These are phyloP conservation scores for Neurospora tetrasperma DNA, from an alignment of 495 filamentous ascomycete species.

Conservation along the genomic window DNA sequence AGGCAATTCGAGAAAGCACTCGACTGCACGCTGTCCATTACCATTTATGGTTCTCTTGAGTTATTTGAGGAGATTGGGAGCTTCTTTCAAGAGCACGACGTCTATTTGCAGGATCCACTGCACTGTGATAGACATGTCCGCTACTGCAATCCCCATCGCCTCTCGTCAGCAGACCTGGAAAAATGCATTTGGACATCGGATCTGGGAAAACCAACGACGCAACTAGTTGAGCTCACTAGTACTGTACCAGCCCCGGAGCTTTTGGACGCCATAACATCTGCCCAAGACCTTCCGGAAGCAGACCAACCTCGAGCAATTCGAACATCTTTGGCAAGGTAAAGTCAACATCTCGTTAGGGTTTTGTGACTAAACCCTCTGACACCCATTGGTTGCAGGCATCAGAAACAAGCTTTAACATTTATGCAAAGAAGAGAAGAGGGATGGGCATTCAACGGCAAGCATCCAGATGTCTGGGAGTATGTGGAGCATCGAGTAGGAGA, in stretches of 20 bases:
- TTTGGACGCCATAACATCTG: slow-evolving; percentile 5
- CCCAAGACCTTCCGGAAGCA: slow-evolving; percentile 15
- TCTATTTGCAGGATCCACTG: slow-evolving; percentile 33
- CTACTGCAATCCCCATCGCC: slow-evolving; percentile 37
- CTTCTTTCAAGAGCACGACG: slow-evolving; percentile 21
- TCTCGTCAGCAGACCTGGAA: slow-evolving; percentile 20
- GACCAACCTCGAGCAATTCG: slow-evolving; percentile 18
- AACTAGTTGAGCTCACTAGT: neutral
- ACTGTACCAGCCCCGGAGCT: neutral
- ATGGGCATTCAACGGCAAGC: slow-evolving; percentile 16
- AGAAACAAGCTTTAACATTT: slow-evolving; percentile 36
- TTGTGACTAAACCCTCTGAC: neutral
- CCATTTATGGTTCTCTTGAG: slow-evolving; percentile 20
- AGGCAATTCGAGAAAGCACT: rapidly evolving
- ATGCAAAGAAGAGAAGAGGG: slow-evolving; percentile 30
- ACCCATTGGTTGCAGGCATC: slow-evolving; percentile 18
- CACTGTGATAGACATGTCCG: slow-evolving; percentile 20
- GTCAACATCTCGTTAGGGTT: rapidly evolving
- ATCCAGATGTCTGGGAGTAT: slow-evolving; percentile 16
- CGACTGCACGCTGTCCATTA: slow-evolving; percentile 13
- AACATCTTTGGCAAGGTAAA: neutral
- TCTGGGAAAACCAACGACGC: neutral
- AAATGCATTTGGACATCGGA: slow-evolving; percentile 1
- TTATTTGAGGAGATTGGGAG: slow-evolving; percentile 23
- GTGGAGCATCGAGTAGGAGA: slow-evolving; percentile 7